These are phyloP conservation scores for Phanerodontia chrysosporium DNA, from an alignment of 768 basidiomycete genomes.

Conservation along the genomic window DNA sequence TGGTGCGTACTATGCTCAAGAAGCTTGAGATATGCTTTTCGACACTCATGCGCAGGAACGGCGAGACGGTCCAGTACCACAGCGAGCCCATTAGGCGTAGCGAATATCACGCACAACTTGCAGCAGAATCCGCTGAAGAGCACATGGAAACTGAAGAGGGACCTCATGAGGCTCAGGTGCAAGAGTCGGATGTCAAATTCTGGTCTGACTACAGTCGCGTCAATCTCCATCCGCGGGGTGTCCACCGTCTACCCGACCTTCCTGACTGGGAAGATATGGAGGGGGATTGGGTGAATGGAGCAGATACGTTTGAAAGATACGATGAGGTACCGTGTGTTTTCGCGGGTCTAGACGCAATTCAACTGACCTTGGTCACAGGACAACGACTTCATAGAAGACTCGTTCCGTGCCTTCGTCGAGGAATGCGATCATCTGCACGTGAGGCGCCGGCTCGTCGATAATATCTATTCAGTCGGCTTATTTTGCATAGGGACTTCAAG, in stretches of 20 bases:
- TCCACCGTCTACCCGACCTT: constrained; percentile 60
- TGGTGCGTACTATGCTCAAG: constrained; percentile 6
- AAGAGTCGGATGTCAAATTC: constrained; percentile 39
- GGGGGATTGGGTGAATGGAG: constrained; percentile 54
- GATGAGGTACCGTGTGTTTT: constrained; percentile 42
- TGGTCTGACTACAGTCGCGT: constrained; percentile 71
- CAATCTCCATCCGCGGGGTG: constrained; percentile 58
- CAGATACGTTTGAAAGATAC: constrained; percentile 47
- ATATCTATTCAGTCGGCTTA: neutral
- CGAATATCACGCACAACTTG: constrained; percentile 47
- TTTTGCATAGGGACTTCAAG: constrained; percentile 57
- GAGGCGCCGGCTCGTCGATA: neutral
- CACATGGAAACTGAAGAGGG: constrained; percentile 13
- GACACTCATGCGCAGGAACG: constrained; percentile 40
- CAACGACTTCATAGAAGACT: constrained; percentile 62
- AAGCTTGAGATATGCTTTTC: too few relatives aligned
- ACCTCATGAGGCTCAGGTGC: neutral
- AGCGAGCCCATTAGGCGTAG: constrained; percentile 52
- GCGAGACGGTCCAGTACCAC: constrained; percentile 42
- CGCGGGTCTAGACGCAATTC: neutral
- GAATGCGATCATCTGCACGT: constrained; percentile 77
- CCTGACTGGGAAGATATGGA: constrained; percentile 49
- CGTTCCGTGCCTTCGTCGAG: constrained; percentile 64
- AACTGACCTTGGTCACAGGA: constrained; percentile 38
- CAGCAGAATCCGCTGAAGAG: constrained; percentile 19